These are phyloP conservation scores for Suhomyces chickasaworum DNA, from an alignment of 1,139 yeast species.

Conservation along the genomic window DNA sequence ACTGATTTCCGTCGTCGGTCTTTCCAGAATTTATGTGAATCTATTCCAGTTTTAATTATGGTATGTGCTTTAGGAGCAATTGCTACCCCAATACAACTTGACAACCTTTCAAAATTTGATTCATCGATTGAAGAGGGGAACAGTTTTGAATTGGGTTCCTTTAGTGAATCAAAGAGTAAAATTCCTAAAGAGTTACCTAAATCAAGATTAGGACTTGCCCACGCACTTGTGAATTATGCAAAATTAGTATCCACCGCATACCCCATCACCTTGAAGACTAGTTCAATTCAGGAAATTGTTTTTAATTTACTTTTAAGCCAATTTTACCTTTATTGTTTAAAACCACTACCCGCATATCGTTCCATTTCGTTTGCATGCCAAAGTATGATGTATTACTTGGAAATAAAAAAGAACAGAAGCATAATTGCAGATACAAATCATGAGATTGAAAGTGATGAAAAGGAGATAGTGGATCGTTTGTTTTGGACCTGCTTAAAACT, in stretches of 20 bases:
- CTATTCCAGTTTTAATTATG: slow-evolving; percentile 32
- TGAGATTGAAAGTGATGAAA: slow-evolving; percentile 15
- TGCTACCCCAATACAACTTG: slow-evolving; percentile 36
- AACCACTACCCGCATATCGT: slow-evolving; percentile 43
- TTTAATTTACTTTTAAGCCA: slow-evolving; percentile 37
- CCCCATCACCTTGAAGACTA: slow-evolving; percentile 26
- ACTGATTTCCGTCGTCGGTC: slow-evolving; percentile 24
- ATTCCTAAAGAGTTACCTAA: slow-evolving; percentile 21
- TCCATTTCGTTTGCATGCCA: slow-evolving; percentile 36
- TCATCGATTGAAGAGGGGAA: slow-evolving; percentile 34
- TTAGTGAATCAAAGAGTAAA: slow-evolving; percentile 16
- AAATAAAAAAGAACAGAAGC: slow-evolving; percentile 14
- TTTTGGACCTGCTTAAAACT: slow-evolving; percentile 51
- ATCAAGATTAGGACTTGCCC: slow-evolving; percentile 29
- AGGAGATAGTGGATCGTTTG: slow-evolving; percentile 37
- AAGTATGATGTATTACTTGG: slow-evolving; percentile 36
- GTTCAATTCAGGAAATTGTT: slow-evolving; percentile 29
- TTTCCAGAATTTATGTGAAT: slow-evolving; percentile 26
- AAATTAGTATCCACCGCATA: slow-evolving; percentile 25
- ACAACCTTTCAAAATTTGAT: slow-evolving; percentile 33
- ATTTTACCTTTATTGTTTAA: slow-evolving; percentile 38
- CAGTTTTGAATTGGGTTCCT: slow-evolving; percentile 22
- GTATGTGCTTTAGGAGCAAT: slow-evolving; percentile 40
- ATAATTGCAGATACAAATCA: slow-evolving; percentile 9
- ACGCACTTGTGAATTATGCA: slow-evolving; percentile 29